Evolutionary conservation across 140 eudicot species (phyloP).

Genomic region (Bidens hawaiensis): DNA sequence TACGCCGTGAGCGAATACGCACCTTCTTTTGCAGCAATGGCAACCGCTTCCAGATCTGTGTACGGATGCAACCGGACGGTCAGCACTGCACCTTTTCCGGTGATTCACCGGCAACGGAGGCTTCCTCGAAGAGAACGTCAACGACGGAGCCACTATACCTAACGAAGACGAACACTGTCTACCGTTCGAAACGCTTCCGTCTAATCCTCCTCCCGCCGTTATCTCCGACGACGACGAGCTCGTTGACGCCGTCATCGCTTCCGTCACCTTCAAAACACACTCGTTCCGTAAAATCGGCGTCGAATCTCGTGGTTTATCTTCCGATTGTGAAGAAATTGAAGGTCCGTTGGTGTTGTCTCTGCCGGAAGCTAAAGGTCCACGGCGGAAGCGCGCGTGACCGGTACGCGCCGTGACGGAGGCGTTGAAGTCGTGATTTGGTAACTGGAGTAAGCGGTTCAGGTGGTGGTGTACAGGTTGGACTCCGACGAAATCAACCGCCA

Average conservation of each 20-base stretch:
- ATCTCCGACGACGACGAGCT: slow-evolving; percentile 37
- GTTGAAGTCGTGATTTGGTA: slow-evolving; percentile 20
- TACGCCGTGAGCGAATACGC: background rate
- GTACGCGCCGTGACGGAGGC: slow-evolving; percentile 22
- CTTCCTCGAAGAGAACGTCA: slow-evolving; percentile 42
- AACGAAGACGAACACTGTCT: slow-evolving; percentile 31
- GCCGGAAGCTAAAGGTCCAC: slow-evolving; percentile 23
- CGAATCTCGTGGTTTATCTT: slow-evolving; percentile 11
- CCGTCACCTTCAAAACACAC: background rate
- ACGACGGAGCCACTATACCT: slow-evolving; percentile 31
- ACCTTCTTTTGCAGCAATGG: slow-evolving; percentile 68
- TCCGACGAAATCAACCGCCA: slow-evolving; percentile 33
- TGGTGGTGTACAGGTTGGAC: slow-evolving; percentile 19
- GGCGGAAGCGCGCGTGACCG: slow-evolving; percentile 38
- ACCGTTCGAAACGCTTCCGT: slow-evolving; percentile 56
- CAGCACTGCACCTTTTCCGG: slow-evolving; percentile 46
- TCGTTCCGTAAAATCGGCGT: background rate
- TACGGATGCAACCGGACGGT: slow-evolving; percentile 17
- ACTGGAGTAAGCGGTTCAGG: slow-evolving; percentile 24
- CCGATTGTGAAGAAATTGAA: slow-evolving; percentile 23
- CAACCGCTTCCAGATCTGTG: slow-evolving; percentile 39
- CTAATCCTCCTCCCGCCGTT: slow-evolving; percentile 40
- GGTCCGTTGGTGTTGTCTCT: slow-evolving; percentile 11
- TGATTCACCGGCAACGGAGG: slow-evolving; percentile 50
- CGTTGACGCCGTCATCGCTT: slow-evolving; percentile 24